Base-by-base conservation (phyloP, 306 rosid genomes). In the Begonia peltatifolia region DNA sequence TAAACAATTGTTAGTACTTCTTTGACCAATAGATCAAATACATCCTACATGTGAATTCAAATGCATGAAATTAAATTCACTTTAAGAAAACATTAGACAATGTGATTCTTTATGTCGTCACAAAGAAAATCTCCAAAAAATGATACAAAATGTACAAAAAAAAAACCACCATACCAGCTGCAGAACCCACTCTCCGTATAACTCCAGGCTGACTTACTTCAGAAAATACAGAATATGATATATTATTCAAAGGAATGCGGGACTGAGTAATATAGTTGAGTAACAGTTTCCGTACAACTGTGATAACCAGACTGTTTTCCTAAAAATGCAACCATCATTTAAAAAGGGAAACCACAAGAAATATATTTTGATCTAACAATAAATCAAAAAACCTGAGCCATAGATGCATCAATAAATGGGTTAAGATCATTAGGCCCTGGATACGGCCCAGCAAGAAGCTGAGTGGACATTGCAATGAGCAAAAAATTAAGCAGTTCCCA, bases 391-490 rank as follows among this genome's bases (percentile, higher is more conserved):
- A 86, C 99, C 99, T 81, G 96, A 73, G 79, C 66, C 94, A 83
- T 83, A 58, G 87, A 88, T 23, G 93, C 96, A 64, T 92, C 99
- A 12, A 87, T 78, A 65, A 92, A 86, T 49, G 99, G 96, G 66
- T 86, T 86, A 68, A 79, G 74, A 62, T 86, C 93, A 68, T 66
- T 70, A 11, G 82, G 84, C 65, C 83, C 83, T 35, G 96, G 96
- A 70, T 96, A 92, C 57, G 96, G 79, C 64, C 99, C 94, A 65
- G 88, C 86, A 43, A 83, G 94, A 77, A 92, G 99, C 66, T 92
- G 99, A 70, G 94, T 86, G 22, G 99, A 86, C 96, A 86, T 86
- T 62, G 83, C 81, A 77, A 86, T 72, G 56, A 83, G 74, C 93
- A 92, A 51, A 76, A 92, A 92, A 79, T 87, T 86, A 57, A 83